Percentiles rank a stretch among this genome's conserved stretches.
Evolutionary conservation across 805 yeast genomes (phyloP).

Genomic region (Candida maris): DNA sequence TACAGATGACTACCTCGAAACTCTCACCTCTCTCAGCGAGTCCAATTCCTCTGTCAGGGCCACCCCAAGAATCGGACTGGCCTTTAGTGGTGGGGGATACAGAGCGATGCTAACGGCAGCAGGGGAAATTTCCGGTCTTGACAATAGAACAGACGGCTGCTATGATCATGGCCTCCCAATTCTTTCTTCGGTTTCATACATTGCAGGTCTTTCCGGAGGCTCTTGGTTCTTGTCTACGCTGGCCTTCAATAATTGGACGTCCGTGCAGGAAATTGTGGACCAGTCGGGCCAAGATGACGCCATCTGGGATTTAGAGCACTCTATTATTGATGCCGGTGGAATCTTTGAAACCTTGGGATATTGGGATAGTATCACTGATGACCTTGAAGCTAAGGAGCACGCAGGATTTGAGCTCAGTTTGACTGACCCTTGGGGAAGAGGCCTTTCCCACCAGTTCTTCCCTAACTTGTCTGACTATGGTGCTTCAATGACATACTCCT

Average conservation of each 20-base stretch:
- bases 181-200: constrained; percentile 63
- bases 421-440: constrained; percentile 80
- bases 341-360: constrained; percentile 47
- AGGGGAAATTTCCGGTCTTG: constrained; percentile 76
- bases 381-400: constrained; percentile 44
- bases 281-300: constrained; percentile 35
- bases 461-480: constrained; percentile 56
- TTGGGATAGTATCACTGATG: constrained; percentile 52
- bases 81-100: constrained; percentile 86
- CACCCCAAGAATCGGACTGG: constrained; percentile 47
- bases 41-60: constrained; percentile 34
- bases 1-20: constrained; percentile 38
- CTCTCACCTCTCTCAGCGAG: constrained; percentile 17
- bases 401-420: constrained; percentile 70
- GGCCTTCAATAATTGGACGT: constrained; percentile 67
- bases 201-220: constrained; percentile 82
- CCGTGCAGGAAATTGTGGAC: constrained; percentile 56
- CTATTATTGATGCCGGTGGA: constrained; percentile 64
- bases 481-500: constrained; percentile 56
- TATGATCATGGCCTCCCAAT: constrained; percentile 64
- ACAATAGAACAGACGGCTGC: constrained; percentile 60
- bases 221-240: constrained; percentile 75
- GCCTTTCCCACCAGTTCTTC: constrained; percentile 70
- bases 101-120: constrained; percentile 87
- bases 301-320: constrained; percentile 67